A percentile compares a stretch with the other conserved stretches of the same genome.
These are phyloP conservation scores for Thelonectria blattea DNA, from an alignment of 2,329 filamentous ascomycete species.

Conservation along the genomic window DNA sequence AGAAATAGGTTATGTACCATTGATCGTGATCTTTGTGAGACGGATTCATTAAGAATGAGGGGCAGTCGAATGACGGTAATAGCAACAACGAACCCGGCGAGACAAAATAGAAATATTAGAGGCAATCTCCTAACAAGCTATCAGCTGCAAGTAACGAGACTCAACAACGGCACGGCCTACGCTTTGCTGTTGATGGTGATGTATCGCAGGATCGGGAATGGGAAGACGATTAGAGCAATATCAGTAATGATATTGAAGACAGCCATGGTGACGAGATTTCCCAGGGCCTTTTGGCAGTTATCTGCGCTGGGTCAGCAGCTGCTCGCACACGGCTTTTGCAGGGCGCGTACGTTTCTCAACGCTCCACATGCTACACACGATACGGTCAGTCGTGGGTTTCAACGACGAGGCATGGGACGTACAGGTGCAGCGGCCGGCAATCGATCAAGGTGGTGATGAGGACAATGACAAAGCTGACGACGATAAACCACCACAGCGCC, in stretches of 20 bases:
- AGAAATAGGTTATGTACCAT: slow-evolving; percentile 25
- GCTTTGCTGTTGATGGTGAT: slow-evolving; percentile 26
- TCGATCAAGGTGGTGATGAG: slow-evolving; percentile 38
- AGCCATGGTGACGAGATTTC: slow-evolving; percentile 39
- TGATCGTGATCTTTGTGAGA: slow-evolving; percentile 40
- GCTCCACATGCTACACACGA: slow-evolving; percentile 27
- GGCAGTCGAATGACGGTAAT: slow-evolving; percentile 41
- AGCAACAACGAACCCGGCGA: slow-evolving; percentile 37
- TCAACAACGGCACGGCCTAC: neutral
- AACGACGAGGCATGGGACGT: neutral
- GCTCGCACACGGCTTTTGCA: neutral
- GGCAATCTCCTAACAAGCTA: slow-evolving; percentile 26
- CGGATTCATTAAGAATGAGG: slow-evolving; percentile 38
- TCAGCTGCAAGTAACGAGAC: neutral
- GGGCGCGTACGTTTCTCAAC: neutral
- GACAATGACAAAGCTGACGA: slow-evolving; percentile 36
- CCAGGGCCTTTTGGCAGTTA: slow-evolving; percentile 35
- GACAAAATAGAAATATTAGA: slow-evolving; percentile 36
- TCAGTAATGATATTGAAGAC: slow-evolving; percentile 41
- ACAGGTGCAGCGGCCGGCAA: slow-evolving; percentile 38
- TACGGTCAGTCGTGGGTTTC: neutral
- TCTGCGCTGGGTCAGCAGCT: neutral
- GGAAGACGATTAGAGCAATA: slow-evolving; percentile 39
- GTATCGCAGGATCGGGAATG: slow-evolving; percentile 40
- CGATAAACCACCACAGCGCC: slow-evolving; percentile 37